phyloP scores from a whole-genome alignment of 257 asterid genomes.

The Eucommia ulmoides region DNA sequence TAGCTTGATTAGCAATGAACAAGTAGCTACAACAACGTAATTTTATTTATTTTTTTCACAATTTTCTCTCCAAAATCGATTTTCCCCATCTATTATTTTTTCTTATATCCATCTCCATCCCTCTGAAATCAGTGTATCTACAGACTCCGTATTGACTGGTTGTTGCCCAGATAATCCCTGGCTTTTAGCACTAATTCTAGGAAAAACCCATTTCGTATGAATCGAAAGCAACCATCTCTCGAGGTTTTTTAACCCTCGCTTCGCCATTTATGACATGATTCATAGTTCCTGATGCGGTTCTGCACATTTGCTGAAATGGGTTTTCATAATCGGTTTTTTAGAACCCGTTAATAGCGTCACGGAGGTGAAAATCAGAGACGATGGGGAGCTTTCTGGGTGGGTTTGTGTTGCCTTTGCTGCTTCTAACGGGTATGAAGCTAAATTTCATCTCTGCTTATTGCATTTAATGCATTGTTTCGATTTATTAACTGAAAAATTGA shows the following conservation, averaged over 20 bases:
- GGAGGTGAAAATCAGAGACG: constrained; percentile 10
- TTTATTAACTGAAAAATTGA: too few relatives aligned
- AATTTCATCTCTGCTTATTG: constrained; percentile 3
- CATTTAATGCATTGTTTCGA: not conserved
- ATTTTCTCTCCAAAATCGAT: too few relatives aligned
- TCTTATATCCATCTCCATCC: too few relatives aligned
- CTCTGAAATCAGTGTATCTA: too few relatives aligned
- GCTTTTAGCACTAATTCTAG: not conserved
- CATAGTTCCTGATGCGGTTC: not conserved
- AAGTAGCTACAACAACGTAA: too few relatives aligned
- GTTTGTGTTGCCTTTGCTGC: constrained; percentile 65
- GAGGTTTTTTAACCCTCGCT: not conserved
- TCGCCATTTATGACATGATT: not conserved
- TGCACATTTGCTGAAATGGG: not conserved
- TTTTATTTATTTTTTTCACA: too few relatives aligned
- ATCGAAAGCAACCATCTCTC: not conserved
- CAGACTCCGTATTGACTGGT: not conserved
- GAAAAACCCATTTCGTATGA: not conserved
- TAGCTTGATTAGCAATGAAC: too few relatives aligned
- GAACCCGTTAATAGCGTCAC: not conserved
- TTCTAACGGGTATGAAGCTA: constrained; percentile 36
- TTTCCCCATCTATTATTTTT: too few relatives aligned
- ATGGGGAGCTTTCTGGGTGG: constrained; percentile 61
- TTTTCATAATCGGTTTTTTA: not conserved
- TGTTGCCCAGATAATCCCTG: not conserved